phyloP scores from a whole-genome alignment of 2,329 filamentous ascomycete species.

The Monosporascus sp. region DNA sequence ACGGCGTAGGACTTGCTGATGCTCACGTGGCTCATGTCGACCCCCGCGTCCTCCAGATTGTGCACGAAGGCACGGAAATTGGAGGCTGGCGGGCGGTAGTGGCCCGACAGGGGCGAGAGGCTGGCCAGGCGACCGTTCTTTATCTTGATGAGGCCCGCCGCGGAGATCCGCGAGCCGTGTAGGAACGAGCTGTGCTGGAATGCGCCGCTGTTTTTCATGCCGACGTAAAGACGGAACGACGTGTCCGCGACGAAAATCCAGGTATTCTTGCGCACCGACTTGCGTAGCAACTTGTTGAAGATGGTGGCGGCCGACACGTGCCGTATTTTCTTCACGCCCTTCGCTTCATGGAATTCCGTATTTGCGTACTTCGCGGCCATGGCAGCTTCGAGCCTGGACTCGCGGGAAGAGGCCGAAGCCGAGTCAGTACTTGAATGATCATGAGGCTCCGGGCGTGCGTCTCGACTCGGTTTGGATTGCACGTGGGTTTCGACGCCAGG shows the following conservation, averaged over 20 bases:
- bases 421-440: conserved; percentile 8
- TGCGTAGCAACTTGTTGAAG: conserved; percentile 72
- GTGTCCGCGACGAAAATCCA: conserved; percentile 95
- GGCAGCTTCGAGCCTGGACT: conserved; percentile 50
- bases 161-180: conserved; percentile 72
- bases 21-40: conserved; percentile 72
- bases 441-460: conserved; percentile 17
- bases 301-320: conserved; percentile 68
- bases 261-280: conserved; percentile 77
- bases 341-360: conserved; percentile 55
- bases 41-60: conserved; percentile 64
- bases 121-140: conserved; percentile 72
- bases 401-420: conserved; percentile 31
- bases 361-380: conserved; percentile 61
- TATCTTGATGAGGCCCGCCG: conserved; percentile 80
- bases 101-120: conserved; percentile 67
- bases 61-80: conserved; percentile 81
- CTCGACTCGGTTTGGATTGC: conserved; percentile 16
- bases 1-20: conserved; percentile 80
- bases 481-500: conserved; percentile 25
- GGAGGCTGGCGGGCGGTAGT: conserved; percentile 77
- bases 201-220: conserved; percentile 80
- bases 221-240: conserved; percentile 77
- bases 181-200: conserved; percentile 92
- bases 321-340: conserved; percentile 47